Evolutionary conservation across 495 filamentous ascomycete genomes (phyloP).

Genomic region (Penicillium lividum): DNA sequence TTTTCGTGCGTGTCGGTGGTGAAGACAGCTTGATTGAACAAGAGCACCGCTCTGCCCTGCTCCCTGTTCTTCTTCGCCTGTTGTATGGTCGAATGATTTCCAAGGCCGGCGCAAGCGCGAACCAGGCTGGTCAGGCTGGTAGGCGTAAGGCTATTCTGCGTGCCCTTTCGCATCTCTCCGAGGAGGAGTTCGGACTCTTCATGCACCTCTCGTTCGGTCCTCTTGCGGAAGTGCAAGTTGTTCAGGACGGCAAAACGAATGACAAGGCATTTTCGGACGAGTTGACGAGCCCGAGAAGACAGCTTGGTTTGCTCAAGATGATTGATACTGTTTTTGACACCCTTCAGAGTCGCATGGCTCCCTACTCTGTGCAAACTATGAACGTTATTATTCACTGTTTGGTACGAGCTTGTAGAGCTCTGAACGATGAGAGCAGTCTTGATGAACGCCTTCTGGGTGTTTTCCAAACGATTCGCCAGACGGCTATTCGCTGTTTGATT

Average conservation of each 20-base stretch:
- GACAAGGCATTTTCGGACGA: constrained; percentile 52
- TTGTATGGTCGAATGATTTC: constrained; percentile 88
- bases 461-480: constrained; percentile 68
- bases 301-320: constrained; percentile 88
- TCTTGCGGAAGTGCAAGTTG: constrained; percentile 57
- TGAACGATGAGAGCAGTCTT: constrained; percentile 40
- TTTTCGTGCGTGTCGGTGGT: constrained; percentile 70
- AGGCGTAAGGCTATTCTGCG: constrained; percentile 67
- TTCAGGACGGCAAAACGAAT: constrained; percentile 53
- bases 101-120: constrained; percentile 61
- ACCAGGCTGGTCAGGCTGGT: constrained; percentile 58
- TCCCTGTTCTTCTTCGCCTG: constrained; percentile 83
- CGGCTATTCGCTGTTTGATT: constrained; percentile 75
- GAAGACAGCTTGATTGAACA: constrained; percentile 74
- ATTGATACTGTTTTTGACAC: constrained; percentile 83
- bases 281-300: constrained; percentile 66
- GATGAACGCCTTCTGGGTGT: constrained; percentile 55
- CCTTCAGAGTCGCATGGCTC: constrained; percentile 65
- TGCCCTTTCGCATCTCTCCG: constrained; percentile 58
- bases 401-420: constrained; percentile 63
- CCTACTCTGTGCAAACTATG: constrained; percentile 63
- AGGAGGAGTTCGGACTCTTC: constrained; percentile 72
- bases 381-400: constrained; percentile 79
- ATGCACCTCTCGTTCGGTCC: constrained; percentile 78
- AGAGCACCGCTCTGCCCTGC: constrained; percentile 67